Evolutionary conservation across 2,329 filamentous ascomycete species (phyloP).

Genomic region (Ceratocystis albifundus): DNA sequence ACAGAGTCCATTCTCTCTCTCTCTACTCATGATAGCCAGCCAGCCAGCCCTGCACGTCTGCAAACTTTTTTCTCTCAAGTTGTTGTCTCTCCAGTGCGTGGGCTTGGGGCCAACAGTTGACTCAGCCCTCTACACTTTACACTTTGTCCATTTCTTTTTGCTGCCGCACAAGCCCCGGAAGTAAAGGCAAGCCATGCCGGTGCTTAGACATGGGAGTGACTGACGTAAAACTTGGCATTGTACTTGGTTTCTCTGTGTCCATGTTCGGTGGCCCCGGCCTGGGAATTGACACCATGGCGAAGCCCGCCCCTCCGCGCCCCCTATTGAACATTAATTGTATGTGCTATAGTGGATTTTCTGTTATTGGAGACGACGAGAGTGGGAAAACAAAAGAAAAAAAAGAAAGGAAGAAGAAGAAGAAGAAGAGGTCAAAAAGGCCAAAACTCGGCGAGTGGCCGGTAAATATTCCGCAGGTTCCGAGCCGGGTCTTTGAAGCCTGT

Average conservation of each 20-base stretch:
- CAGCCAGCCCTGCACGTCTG: not conserved
- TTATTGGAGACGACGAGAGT: not conserved
- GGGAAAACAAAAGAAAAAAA: not conserved
- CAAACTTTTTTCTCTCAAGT: not conserved
- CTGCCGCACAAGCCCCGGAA: not conserved
- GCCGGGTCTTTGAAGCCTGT: not conserved
- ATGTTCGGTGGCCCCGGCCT: slow-evolving; percentile 7
- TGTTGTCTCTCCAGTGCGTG: slow-evolving; percentile 12
- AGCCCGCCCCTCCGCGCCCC: no score
- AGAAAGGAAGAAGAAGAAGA: no score
- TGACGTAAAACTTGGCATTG: not conserved
- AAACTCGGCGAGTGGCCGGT: not conserved
- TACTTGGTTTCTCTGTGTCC: slow-evolving; percentile 7
- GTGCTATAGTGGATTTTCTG: not conserved
- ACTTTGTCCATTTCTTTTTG: slow-evolving; percentile 10
- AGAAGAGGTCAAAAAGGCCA: not conserved
- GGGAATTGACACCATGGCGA: not conserved
- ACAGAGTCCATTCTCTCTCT: not conserved
- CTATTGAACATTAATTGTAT: not conserved
- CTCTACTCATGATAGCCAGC: not conserved
- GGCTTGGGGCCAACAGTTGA: not conserved
- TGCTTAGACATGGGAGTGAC: not conserved
- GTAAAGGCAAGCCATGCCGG: slow-evolving; percentile 1
- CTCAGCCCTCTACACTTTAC: not conserved
- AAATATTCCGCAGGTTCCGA: slow-evolving; percentile 4